Percentiles rank a stretch among this genome's conserved stretches.
Conservation (phyloP, 148 eudicot species). For the Salicornia ramosissima region DNA sequence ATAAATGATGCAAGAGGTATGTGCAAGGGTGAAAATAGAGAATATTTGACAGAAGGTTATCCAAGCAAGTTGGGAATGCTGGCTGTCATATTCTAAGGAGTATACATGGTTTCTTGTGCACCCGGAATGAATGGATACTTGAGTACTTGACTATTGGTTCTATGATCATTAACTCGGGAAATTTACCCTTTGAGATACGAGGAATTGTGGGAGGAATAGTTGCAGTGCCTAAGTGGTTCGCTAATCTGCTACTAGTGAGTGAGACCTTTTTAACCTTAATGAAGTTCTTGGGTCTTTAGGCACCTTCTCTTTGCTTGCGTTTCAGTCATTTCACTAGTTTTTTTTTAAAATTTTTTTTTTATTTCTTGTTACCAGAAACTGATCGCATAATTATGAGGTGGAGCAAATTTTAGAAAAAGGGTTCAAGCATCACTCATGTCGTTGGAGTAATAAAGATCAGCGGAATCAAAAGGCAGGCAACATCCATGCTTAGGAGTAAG, state of each 20-base stretch:
- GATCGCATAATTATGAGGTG: constrained; percentile 55
- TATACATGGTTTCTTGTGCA: constrained; percentile 55
- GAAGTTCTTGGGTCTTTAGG: constrained; percentile 43
- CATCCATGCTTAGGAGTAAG: background rate
- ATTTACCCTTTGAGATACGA: constrained; percentile 62
- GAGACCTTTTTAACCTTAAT: constrained; percentile 51
- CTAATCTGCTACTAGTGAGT: constrained; percentile 48
- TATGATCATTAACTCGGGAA: constrained; percentile 73
- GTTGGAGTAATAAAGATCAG: constrained; percentile 12
- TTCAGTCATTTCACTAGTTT: constrained; percentile 35
- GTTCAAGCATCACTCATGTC: constrained; percentile 33
- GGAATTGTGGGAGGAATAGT: constrained; percentile 68
- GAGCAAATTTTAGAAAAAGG: constrained; percentile 57
- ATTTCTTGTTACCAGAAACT: constrained; percentile 57
- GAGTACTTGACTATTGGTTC: constrained; percentile 70
- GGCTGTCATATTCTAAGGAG: constrained; percentile 46
- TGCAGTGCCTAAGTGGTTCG: constrained; percentile 54
- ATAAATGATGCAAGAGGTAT: constrained; percentile 24
- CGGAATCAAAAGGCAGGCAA: background rate
- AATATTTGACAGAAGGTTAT: constrained; percentile 59
- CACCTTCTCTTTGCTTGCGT: constrained; percentile 49
- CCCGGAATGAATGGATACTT: too few species aligned
- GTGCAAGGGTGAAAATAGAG: constrained; percentile 39
- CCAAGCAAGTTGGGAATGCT: constrained; percentile 56
- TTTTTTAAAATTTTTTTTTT: too few species aligned